Evolutionary conservation across 2,329 filamentous ascomycete species (phyloP).

Genomic region (Sporothrix luriei): DNA sequence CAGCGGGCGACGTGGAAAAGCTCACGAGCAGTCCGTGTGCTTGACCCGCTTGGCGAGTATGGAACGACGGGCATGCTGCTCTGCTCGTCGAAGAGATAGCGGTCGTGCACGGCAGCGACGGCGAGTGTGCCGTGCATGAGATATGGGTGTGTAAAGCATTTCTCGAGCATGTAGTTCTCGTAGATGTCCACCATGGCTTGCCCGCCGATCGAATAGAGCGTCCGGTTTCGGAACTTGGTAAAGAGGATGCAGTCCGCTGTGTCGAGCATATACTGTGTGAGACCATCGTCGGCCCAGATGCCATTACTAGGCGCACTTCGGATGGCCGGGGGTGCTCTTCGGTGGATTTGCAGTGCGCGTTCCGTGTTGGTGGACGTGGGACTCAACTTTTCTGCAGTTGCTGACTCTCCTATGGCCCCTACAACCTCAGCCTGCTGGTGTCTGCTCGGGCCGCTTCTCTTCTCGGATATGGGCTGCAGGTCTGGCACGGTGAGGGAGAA

Average conservation of each 20-base stretch:
- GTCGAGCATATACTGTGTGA: slow-evolving; percentile 21
- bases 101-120: slow-evolving; percentile 48
- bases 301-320: slow-evolving; percentile 24
- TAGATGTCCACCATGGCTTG: slow-evolving; percentile 25
- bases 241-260: slow-evolving; percentile 25
- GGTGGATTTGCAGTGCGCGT: neutral
- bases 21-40: slow-evolving; percentile 43
- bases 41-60: neutral
- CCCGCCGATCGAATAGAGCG: slow-evolving; percentile 20
- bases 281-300: slow-evolving; percentile 43
- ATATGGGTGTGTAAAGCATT: slow-evolving; percentile 48
- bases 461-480: slow-evolving; percentile 43
- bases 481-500: slow-evolving; percentile 45
- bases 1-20: slow-evolving; percentile 50
- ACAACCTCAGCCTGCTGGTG: neutral
- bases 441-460: slow-evolving; percentile 9
- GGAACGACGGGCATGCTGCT: slow-evolving; percentile 33
- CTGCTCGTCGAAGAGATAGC: slow-evolving; percentile 38
- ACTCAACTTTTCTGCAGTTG: neutral
- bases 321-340: neutral
- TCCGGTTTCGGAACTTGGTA: slow-evolving; percentile 23
- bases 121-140: slow-evolving; percentile 53
- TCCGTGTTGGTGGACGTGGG: neutral
- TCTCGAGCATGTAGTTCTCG: slow-evolving; percentile 40
- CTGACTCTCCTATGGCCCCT: too few relatives aligned